phyloP scores from a whole-genome alignment of 129 eudicot genomes.

The Flaveria ramosissima region DNA sequence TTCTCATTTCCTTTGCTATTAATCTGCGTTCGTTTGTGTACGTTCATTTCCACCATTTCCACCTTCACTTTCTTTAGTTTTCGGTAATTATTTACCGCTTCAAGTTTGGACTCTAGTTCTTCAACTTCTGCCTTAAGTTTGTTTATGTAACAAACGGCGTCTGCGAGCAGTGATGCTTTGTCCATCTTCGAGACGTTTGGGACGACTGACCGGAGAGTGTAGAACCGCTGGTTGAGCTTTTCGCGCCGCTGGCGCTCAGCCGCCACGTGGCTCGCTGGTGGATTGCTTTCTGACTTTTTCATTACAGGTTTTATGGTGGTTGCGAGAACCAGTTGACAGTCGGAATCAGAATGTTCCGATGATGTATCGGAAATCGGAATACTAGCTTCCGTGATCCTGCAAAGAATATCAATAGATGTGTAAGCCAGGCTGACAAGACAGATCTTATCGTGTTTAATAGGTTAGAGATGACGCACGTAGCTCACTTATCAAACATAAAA shows the following conservation, averaged over 20 bases:
- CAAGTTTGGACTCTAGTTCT: constrained; percentile 41
- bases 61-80: constrained; percentile 28
- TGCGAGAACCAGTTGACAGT: constrained; percentile 31
- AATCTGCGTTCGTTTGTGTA: background rate
- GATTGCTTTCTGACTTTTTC: constrained; percentile 47
- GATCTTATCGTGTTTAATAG: no score
- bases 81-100: background rate
- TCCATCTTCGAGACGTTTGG: constrained; percentile 76
- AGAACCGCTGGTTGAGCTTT: constrained; percentile 76
- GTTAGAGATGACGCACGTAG: no score
- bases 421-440: no score
- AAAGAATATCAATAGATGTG: background rate
- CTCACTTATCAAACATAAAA: no score
- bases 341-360: constrained; percentile 50
- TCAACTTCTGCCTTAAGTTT: constrained; percentile 53
- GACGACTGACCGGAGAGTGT: constrained; percentile 68
- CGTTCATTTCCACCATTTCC: background rate
- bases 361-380: constrained; percentile 4
- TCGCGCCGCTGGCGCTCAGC: constrained; percentile 81
- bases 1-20: background rate
- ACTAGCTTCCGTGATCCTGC: background rate
- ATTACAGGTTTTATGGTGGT: background rate
- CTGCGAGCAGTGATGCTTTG: constrained; percentile 70
- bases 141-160: constrained; percentile 67
- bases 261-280: constrained; percentile 59